These are phyloP conservation scores for Coleophoma crateriformis DNA, from an alignment of 2,329 filamentous ascomycete genomes.

Conservation along the genomic window DNA sequence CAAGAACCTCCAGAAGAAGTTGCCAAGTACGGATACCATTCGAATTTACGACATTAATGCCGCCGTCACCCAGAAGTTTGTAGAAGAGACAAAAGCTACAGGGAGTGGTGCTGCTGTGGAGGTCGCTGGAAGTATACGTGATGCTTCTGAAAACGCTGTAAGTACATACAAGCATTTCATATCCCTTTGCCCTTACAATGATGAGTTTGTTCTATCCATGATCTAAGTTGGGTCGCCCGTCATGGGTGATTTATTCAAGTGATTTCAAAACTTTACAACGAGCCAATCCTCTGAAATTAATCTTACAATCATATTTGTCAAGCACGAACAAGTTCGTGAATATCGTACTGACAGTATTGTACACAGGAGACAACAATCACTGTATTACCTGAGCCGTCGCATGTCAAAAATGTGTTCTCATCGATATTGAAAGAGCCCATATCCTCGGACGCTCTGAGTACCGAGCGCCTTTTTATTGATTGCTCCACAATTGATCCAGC, in stretches of 20 bases:
- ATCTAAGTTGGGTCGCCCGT: conserved; percentile 66
- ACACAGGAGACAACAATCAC: conserved; percentile 78
- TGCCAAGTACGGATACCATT: conserved; percentile 55
- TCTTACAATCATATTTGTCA: not conserved
- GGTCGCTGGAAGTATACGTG: conserved; percentile 49
- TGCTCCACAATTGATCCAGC: conserved; percentile 93
- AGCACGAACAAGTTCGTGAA: too few relatives aligned
- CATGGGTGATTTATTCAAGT: conserved; percentile 42
- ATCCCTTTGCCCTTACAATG: conserved; percentile 24
- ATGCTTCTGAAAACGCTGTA: conserved; percentile 64
- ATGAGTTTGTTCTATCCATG: conserved; percentile 55
- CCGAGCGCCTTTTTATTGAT: conserved; percentile 81
- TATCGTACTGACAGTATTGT: not conserved
- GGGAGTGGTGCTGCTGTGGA: conserved; percentile 40
- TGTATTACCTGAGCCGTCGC: conserved; percentile 80
- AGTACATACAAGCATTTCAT: conserved; percentile 26
- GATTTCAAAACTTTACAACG: conserved; percentile 53
- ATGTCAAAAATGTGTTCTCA: conserved; percentile 78
- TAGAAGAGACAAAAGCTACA: conserved; percentile 34
- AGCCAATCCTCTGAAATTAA: conserved; percentile 69
- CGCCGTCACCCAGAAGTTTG: conserved; percentile 48
- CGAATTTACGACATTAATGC: conserved; percentile 62
- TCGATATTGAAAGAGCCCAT: conserved; percentile 63
- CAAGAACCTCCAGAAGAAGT: conserved; percentile 61
- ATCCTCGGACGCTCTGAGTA: conserved; percentile 37